phyloP scores from a whole-genome alignment of 148 eudicot species.

The Persicaria tinctoria region DNA sequence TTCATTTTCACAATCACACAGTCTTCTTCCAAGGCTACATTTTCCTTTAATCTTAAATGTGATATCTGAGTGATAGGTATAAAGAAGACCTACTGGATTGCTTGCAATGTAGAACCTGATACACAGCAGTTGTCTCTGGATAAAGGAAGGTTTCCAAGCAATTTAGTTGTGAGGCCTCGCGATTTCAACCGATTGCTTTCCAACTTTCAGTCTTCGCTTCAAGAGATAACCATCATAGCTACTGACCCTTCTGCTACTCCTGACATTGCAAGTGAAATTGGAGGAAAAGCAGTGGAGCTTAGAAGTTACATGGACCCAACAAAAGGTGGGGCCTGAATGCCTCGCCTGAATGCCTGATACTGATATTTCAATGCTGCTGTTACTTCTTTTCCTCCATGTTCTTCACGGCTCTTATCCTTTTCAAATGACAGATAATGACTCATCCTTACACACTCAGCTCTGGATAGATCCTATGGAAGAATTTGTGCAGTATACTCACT shows the following conservation, averaged over 20 bases:
- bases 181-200: conserved; percentile 83
- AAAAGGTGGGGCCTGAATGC: conserved; percentile 45
- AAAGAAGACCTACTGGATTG: conserved; percentile 78
- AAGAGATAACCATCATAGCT: conserved; percentile 91
- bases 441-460: conserved; percentile 82
- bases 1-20: background rate
- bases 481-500: conserved; percentile 75
- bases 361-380: background rate
- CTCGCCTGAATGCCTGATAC: background rate
- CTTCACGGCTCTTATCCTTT: conserved; percentile 3
- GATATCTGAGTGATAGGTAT: conserved; percentile 46
- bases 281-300: conserved; percentile 97
- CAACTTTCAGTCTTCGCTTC: conserved; percentile 94
- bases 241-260: conserved; percentile 68
- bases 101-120: conserved; percentile 91
- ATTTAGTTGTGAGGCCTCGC: conserved; percentile 88
- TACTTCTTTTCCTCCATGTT: background rate
- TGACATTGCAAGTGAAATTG: conserved; percentile 70
- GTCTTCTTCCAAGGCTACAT: background rate
- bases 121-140: conserved; percentile 85
- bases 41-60: background rate
- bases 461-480: conserved; percentile 99
- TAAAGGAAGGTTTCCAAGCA: conserved; percentile 69
- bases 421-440: conserved; percentile 63
- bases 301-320: conserved; percentile 96